Evolutionary conservation across 139 green algal genomes (phyloP).

Genomic region (Coccomyxa sp.): DNA sequence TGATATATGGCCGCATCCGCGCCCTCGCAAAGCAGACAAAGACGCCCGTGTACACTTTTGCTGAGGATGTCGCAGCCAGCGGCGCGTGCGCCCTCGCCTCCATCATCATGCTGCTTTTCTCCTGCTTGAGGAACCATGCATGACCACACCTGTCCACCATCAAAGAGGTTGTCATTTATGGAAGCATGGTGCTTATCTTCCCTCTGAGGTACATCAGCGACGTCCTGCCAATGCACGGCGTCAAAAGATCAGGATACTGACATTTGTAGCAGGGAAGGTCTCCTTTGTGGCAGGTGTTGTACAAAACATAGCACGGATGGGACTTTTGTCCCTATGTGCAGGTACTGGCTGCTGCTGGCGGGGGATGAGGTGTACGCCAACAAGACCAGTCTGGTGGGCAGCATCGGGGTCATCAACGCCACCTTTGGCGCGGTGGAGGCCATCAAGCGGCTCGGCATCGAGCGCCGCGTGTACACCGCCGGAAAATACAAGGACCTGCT

Average conservation of each 20-base stretch:
- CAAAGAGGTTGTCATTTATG: no score
- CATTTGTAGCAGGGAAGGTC: neutral
- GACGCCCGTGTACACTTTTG: constrained; percentile 40
- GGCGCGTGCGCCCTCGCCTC: constrained; percentile 1
- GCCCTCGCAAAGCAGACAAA: constrained; percentile 16
- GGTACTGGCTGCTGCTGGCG: constrained; percentile 46
- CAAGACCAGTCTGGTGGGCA: constrained; percentile 33
- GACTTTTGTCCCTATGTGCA: neutral
- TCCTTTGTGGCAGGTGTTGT: neutral
- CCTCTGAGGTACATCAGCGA: no score
- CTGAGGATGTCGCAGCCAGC: constrained; percentile 43
- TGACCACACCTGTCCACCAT: neutral
- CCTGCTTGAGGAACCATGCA: neutral
- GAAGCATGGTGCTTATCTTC: no score
- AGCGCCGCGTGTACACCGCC: constrained; percentile 35
- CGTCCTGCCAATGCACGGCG: no score
- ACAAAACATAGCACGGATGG: neutral
- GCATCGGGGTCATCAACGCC: constrained; percentile 33
- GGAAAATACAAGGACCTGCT: constrained; percentile 26
- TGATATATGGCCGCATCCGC: constrained; percentile 26
- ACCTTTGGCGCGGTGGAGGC: constrained; percentile 27
- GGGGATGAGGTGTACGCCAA: constrained; percentile 29
- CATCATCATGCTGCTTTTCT: no score
- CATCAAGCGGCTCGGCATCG: constrained; percentile 23
- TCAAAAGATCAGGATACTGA: neutral